Percentiles rank a stretch among this genome's conserved stretches.
Conservation (phyloP, 2,329 filamentous ascomycete species). For the Tolypocladium paradoxum region DNA sequence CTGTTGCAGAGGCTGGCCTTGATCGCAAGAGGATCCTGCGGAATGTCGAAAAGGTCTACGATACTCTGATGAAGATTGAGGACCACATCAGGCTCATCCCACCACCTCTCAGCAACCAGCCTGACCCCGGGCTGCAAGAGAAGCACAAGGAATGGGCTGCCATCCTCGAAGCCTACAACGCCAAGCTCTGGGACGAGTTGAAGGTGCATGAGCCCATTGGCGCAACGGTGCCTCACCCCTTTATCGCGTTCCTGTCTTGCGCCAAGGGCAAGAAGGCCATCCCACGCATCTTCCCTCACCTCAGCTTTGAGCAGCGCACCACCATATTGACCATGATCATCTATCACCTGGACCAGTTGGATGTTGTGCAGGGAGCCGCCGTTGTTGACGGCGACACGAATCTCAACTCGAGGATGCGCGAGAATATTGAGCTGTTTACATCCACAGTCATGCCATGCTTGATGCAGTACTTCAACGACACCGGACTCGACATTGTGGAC, state of each 20-base stretch:
- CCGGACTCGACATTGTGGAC: slow-evolving; percentile 80
- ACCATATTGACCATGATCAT: slow-evolving; percentile 95
- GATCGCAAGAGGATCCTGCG: slow-evolving; percentile 75
- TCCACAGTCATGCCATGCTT: slow-evolving; percentile 81
- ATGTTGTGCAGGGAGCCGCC: slow-evolving; percentile 76
- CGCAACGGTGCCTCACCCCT: slow-evolving; percentile 70
- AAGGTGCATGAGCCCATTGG: slow-evolving; percentile 91
- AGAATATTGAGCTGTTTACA: slow-evolving; percentile 87
- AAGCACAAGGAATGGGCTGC: slow-evolving; percentile 63
- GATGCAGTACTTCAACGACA: slow-evolving; percentile 83
- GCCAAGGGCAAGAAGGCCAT: slow-evolving; percentile 95
- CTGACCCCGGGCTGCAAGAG: slow-evolving; percentile 57
- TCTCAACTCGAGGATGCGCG: slow-evolving; percentile 66
- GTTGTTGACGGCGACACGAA: slow-evolving; percentile 60
- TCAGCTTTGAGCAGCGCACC: slow-evolving; percentile 83
- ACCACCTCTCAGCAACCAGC: slow-evolving; percentile 40
- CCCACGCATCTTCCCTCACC: slow-evolving; percentile 86
- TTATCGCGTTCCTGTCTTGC: slow-evolving; percentile 91
- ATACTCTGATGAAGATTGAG: slow-evolving; percentile 83
- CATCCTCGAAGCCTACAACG: slow-evolving; percentile 56
- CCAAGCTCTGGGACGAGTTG: slow-evolving; percentile 71
- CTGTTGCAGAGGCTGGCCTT: slow-evolving; percentile 34
- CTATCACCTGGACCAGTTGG: slow-evolving; percentile 82
- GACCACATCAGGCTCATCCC: slow-evolving; percentile 80
- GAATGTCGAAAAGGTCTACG: slow-evolving; percentile 84